Percentiles rank a stretch among this genome's conserved stretches.
phyloP scores from a whole-genome alignment of 768 basidiomycete species.

The Neoboletus subvelutipes region DNA sequence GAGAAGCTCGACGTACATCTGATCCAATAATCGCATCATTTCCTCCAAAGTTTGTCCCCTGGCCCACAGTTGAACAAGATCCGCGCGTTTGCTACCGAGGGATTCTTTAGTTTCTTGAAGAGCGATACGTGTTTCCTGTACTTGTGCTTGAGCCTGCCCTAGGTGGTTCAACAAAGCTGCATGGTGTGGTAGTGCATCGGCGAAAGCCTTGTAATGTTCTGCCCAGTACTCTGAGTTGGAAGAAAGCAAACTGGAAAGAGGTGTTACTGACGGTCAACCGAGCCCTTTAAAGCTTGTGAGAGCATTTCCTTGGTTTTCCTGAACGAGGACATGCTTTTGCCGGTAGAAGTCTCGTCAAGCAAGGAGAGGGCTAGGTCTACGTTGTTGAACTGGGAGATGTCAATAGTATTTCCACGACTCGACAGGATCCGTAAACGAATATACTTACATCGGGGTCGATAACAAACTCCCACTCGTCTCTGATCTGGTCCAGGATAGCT shows the following conservation, averaged over 20 bases:
- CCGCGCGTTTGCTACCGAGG: slow-evolving; percentile 78
- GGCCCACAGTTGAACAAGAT: slow-evolving; percentile 87
- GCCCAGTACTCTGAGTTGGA: slow-evolving; percentile 14
- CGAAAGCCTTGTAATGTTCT: slow-evolving; percentile 94
- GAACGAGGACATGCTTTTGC: slow-evolving; percentile 78
- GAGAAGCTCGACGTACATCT: slow-evolving; percentile 63
- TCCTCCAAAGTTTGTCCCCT: slow-evolving; percentile 91
- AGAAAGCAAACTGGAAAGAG: slow-evolving; percentile 1
- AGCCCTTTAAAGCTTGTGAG: slow-evolving; percentile 78
- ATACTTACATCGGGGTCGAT: slow-evolving; percentile 71
- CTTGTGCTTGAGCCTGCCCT: slow-evolving; percentile 68
- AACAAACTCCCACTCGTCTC: slow-evolving; percentile 88
- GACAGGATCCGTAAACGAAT: neutral
- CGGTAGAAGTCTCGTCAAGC: slow-evolving; percentile 70
- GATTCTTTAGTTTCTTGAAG: slow-evolving; percentile 80
- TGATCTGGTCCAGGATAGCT: slow-evolving; percentile 86
- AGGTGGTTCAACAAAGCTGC: slow-evolving; percentile 74
- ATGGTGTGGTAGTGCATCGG: slow-evolving; percentile 91
- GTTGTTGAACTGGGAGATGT: slow-evolving; percentile 72
- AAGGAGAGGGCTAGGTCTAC: slow-evolving; percentile 91
- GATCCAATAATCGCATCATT: slow-evolving; percentile 92
- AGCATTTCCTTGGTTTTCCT: slow-evolving; percentile 72
- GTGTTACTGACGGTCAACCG: slow-evolving; percentile 73
- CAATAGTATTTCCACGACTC: slow-evolving; percentile 7
- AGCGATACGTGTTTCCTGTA: slow-evolving; percentile 63